Conservation (phyloP, 805 yeast species). For the Starmera dryadoides region DNA sequence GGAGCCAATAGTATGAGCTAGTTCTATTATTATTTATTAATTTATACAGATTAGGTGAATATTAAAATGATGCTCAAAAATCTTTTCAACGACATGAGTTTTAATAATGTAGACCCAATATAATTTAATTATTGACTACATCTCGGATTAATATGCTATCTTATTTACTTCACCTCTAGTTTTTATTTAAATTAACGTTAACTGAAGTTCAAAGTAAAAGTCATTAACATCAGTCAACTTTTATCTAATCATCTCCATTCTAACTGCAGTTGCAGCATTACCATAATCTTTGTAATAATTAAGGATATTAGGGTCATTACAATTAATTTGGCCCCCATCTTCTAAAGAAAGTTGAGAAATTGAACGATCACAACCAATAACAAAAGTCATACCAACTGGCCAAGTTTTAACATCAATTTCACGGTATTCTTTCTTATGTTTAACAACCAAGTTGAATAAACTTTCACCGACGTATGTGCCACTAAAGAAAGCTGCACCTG, state of each 20-base stretch:
- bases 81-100: no score
- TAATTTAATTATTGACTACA: no score
- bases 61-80: no score
- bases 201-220: no score
- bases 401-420: conserved; percentile 9
- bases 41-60: no score
- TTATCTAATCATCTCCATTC: conserved; percentile 5
- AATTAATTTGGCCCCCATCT: conserved; percentile 22
- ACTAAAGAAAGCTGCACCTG: conserved; percentile 30
- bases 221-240: no score
- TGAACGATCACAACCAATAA: conserved; percentile 16
- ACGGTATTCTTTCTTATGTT: conserved; percentile 7
- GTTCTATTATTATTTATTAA: no score
- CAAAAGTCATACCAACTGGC: conserved; percentile 20
- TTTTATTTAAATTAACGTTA: no score
- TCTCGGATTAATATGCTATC: no score
- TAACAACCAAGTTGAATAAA: conserved; percentile 10
- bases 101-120: no score
- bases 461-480: conserved; percentile 15
- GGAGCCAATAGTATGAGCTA: no score
- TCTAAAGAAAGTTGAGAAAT: conserved; percentile 16
- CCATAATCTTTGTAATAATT: conserved; percentile 26
- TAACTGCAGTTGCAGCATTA: conserved; percentile 6
- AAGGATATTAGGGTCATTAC: conserved; percentile 19
- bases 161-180: no score